Percentiles rank a stretch among this genome's conserved stretches.
Evolutionary conservation across 768 basidiomycete genomes (phyloP).

Genomic region (Clitopilus hobsonii): DNA sequence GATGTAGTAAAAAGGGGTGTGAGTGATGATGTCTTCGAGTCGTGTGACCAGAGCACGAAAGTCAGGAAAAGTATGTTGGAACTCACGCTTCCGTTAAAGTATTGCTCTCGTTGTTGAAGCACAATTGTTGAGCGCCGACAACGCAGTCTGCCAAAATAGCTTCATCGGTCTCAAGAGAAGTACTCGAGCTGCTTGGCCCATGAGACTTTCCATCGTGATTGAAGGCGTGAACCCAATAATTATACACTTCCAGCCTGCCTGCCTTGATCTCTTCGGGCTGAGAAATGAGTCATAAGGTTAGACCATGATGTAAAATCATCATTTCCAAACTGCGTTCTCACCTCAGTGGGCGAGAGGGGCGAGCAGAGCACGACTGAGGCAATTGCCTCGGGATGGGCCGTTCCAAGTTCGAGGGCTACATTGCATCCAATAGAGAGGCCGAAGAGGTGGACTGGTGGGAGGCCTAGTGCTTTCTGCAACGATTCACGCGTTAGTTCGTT

Average conservation of each 20-base stretch:
- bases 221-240: conserved; percentile 18
- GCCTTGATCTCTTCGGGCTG: conserved; percentile 23
- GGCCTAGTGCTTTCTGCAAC: conserved; percentile 22
- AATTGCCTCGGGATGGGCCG: conserved; percentile 22
- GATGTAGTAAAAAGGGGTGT: background rate
- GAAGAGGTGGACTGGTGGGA: conserved; percentile 31
- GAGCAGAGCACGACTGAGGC: conserved; percentile 32
- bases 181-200: background rate
- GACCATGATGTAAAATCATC: background rate
- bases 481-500: background rate
- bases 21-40: background rate
- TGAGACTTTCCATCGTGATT: conserved; percentile 1
- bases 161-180: conserved; percentile 2
- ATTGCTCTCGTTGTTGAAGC: conserved; percentile 6
- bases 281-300: background rate
- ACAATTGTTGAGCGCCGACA: conserved; percentile 10
- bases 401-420: conserved; percentile 28
- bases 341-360: conserved; percentile 27
- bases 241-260: conserved; percentile 22
- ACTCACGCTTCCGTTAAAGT: conserved; percentile 7
- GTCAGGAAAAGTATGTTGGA: background rate
- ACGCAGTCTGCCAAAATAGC: conserved; percentile 16
- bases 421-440: conserved; percentile 28
- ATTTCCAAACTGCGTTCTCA: conserved; percentile 8
- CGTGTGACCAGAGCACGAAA: background rate